Evolutionary conservation across 257 asterid genomes (phyloP).

Genomic region (Mentha longifolia): DNA sequence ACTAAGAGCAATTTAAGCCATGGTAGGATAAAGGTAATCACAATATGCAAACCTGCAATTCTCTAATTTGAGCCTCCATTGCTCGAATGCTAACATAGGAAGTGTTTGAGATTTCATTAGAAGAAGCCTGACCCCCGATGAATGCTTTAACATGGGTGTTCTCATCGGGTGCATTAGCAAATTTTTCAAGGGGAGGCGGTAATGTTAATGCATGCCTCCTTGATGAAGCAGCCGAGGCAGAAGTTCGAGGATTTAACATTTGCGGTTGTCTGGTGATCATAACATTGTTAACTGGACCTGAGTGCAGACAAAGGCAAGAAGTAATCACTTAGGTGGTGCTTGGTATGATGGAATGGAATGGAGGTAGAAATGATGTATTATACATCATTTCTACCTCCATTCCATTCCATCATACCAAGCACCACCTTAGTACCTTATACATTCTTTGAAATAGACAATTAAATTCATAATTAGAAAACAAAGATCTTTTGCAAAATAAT

Average conservation of each 20-base stretch:
- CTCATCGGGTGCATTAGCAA: conserved; percentile 54
- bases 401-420: too few relatives aligned
- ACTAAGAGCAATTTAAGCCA: too few relatives aligned
- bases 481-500: background rate
- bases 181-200: conserved; percentile 75
- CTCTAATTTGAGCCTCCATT: conserved; percentile 78
- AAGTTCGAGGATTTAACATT: conserved; percentile 43
- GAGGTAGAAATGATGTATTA: too few relatives aligned
- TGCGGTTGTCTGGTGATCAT: conserved; percentile 63
- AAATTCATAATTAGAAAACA: conserved; percentile 4
- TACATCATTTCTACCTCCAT: too few relatives aligned
- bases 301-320: conserved; percentile 31
- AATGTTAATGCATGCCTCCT: conserved; percentile 49
- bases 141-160: conserved; percentile 48
- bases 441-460: background rate
- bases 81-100: conserved; percentile 55
- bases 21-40: too few relatives aligned
- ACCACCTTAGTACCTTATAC: background rate
- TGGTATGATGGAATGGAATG: too few relatives aligned
- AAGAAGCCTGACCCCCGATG: conserved; percentile 44
- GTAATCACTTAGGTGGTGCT: conserved; percentile 7
- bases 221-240: conserved; percentile 44
- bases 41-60: conserved; percentile 59
- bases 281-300: conserved; percentile 81
- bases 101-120: conserved; percentile 46